Percentiles rank a stretch among this genome's conserved stretches.
phyloP scores from a whole-genome alignment of 2,329 filamentous ascomycete species.

The Trichoderma koningii region DNA sequence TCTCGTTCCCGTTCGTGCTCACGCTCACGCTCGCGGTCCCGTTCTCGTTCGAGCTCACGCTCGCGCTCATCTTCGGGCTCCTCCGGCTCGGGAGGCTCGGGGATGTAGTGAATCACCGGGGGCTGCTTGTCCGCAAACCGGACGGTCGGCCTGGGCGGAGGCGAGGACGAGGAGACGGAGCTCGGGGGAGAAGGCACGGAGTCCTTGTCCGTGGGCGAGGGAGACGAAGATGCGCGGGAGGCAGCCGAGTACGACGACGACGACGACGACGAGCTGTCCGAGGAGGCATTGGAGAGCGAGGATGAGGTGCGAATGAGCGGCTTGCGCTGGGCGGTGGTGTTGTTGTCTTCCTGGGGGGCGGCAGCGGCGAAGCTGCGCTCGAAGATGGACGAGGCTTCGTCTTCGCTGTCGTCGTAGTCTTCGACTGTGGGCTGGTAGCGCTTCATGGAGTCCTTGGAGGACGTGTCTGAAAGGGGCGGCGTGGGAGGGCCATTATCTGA shows the following conservation, averaged over 20 bases:
- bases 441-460: conserved; percentile 20
- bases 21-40: no score
- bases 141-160: conserved; percentile 34
- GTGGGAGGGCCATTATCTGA: conserved; percentile 1
- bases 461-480: conserved; percentile 13
- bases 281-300: conserved; percentile 1
- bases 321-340: not conserved
- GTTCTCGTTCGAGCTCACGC: not conserved
- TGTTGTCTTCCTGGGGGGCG: not conserved
- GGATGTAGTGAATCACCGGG: conserved; percentile 31
- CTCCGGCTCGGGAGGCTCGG: not conserved
- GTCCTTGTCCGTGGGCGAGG: not conserved
- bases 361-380: not conserved
- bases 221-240: not conserved
- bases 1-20: not conserved
- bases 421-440: conserved; percentile 32
- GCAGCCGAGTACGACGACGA: not conserved
- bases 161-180: not conserved
- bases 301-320: conserved; percentile 8
- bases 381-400: conserved; percentile 10
- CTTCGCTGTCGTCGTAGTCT: conserved; percentile 25
- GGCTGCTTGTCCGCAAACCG: conserved; percentile 37
- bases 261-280: not conserved
- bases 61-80: conserved; percentile 15
- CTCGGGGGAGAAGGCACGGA: conserved; percentile 18